Evolutionary conservation across 192 early-diverging fungal genomes (phyloP).

Genomic region (Globomyces pollinis-pini): DNA sequence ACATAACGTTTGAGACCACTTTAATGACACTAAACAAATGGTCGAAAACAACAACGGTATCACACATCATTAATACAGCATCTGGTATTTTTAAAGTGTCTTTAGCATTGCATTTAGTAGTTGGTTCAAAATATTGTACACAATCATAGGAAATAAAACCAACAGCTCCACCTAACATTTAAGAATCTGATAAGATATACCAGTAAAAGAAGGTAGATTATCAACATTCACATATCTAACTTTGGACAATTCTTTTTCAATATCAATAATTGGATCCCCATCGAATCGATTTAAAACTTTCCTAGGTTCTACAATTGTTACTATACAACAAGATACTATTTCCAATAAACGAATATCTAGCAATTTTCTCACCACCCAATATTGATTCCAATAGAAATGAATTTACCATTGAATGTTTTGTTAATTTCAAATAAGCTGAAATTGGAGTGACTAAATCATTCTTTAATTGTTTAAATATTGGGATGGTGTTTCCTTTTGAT

Average conservation of each 20-base stretch:
- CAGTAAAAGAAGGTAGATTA: constrained; percentile 78
- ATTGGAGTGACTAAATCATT: constrained; percentile 95
- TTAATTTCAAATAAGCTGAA: constrained; percentile 85
- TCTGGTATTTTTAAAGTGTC: constrained; percentile 91
- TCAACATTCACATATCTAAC: constrained; percentile 73
- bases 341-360: constrained; percentile 94
- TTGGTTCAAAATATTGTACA: constrained; percentile 95
- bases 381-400: constrained; percentile 97
- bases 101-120: constrained; percentile 64
- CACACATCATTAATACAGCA: constrained; percentile 88
- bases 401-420: constrained; percentile 41
- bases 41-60: constrained; percentile 94
- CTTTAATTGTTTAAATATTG: constrained; percentile 78
- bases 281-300: constrained; percentile 37
- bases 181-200: constrained; percentile 28
- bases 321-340: neutral
- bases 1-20: constrained; percentile 76
- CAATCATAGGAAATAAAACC: constrained; percentile 98
- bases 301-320: constrained; percentile 48
- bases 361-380: constrained; percentile 87
- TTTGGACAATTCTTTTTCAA: constrained; percentile 77
- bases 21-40: constrained; percentile 86
- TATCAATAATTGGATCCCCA: constrained; percentile 77
- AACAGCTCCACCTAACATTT: constrained; percentile 83
- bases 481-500: constrained; percentile 76